A percentile compares a stretch with the other conserved stretches of the same genome.
Evolutionary conservation across 495 filamentous ascomycete species (phyloP).

Genomic region (Elasticomyces elasticus): DNA sequence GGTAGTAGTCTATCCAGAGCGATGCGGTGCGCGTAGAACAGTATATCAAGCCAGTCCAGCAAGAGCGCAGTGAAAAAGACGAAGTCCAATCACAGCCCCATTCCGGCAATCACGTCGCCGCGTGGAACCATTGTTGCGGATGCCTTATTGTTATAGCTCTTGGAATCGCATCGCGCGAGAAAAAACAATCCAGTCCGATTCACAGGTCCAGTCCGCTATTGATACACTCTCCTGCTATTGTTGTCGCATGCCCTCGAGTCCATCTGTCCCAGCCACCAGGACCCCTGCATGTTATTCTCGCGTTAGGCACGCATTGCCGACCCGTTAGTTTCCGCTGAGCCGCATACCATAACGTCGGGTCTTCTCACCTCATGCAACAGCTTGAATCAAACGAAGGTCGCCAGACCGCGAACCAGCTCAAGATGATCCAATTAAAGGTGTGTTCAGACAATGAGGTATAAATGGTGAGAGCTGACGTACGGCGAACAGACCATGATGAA

Average conservation of each 20-base stretch:
- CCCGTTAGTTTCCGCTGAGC: neutral
- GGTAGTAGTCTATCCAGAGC: too few relatives aligned
- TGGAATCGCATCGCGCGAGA: too few relatives aligned
- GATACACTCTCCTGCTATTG: too few relatives aligned
- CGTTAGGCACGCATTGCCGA: neutral
- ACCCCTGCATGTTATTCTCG: neutral
- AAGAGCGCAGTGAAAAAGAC: neutral
- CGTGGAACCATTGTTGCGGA: too few relatives aligned
- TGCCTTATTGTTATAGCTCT: too few relatives aligned
- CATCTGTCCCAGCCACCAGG: neutral
- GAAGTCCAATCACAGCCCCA: neutral
- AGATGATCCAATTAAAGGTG: slow-evolving; percentile 99
- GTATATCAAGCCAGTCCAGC: neutral
- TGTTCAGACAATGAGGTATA: neutral
- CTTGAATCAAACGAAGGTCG: too few relatives aligned
- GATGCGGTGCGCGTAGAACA: too few relatives aligned
- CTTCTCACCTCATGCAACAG: too few relatives aligned
- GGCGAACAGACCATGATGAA: slow-evolving; percentile 77
- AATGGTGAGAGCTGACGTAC: neutral
- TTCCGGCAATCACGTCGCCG: neutral
- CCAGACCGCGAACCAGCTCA: slow-evolving; percentile 29
- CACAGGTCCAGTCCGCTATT: too few relatives aligned
- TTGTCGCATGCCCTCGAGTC: too few relatives aligned
- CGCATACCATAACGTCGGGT: neutral
- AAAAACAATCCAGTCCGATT: too few relatives aligned